A percentile compares a stretch with the other conserved stretches of the same genome.
Evolutionary conservation across 1,139 yeast genomes (phyloP).

Genomic region (Lodderomyces pseudojiufengensis): DNA sequence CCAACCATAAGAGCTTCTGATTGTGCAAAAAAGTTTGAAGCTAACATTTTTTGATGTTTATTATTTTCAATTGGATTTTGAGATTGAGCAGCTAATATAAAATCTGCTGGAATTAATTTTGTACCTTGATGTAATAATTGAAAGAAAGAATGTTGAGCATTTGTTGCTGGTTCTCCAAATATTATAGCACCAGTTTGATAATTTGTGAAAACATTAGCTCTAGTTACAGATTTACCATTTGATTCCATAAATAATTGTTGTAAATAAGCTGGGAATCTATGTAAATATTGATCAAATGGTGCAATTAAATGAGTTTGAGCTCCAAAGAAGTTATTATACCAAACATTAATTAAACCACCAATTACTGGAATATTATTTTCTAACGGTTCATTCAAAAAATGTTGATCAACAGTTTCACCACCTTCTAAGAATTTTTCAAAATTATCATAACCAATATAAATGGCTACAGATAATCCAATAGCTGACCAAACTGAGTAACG

Average conservation of each 20-base stretch:
- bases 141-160: slow-evolving; percentile 99
- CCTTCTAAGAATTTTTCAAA: slow-evolving; percentile 90
- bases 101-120: slow-evolving; percentile 93
- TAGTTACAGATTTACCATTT: slow-evolving; percentile 94
- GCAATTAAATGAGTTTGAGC: slow-evolving; percentile 98
- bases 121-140: slow-evolving; percentile 99
- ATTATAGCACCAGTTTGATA: slow-evolving; percentile 94
- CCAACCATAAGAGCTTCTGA: slow-evolving; percentile 98
- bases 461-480: slow-evolving; percentile 91
- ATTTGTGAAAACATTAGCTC: slow-evolving; percentile 85
- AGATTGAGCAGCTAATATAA: slow-evolving; percentile 93
- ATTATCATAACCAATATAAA: slow-evolving; percentile 93
- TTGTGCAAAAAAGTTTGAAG: slow-evolving; percentile 97
- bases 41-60: slow-evolving; percentile 95
- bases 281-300: slow-evolving; percentile 97
- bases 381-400: slow-evolving; percentile 77
- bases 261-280: slow-evolving; percentile 98
- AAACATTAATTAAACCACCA: slow-evolving; percentile 90
- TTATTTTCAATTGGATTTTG: slow-evolving; percentile 96
- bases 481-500: slow-evolving; percentile 99
- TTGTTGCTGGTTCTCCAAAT: slow-evolving; percentile 98
- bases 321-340: slow-evolving; percentile 98
- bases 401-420: slow-evolving; percentile 95
- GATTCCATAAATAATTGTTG: slow-evolving; percentile 99
- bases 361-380: slow-evolving; percentile 88